Evolutionary conservation across 2,329 filamentous ascomycete genomes (phyloP).

Genomic region (Penicillium sp.): DNA sequence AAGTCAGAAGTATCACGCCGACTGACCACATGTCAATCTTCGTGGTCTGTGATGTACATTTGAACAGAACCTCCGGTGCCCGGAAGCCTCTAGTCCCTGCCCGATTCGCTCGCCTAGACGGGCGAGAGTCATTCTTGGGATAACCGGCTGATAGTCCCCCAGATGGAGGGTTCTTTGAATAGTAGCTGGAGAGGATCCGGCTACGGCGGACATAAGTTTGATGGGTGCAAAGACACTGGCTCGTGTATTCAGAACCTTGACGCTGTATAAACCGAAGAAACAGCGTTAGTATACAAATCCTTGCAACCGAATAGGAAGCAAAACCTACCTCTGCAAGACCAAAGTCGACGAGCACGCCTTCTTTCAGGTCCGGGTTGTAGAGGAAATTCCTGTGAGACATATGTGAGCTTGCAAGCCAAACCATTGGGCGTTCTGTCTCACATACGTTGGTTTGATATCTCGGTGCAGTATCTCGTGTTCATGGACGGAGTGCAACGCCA

Average conservation of each 20-base stretch:
- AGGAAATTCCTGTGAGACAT: constrained; percentile 67
- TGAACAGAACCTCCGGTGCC: constrained; percentile 92
- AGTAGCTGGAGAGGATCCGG: constrained; percentile 57
- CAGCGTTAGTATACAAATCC: neutral
- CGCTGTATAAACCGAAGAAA: constrained; percentile 38
- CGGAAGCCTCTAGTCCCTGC: constrained; percentile 94
- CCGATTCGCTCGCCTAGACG: constrained; percentile 85
- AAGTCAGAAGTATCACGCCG: constrained; percentile 94
- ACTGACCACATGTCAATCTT: constrained; percentile 97
- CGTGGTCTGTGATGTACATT: constrained; percentile 91
- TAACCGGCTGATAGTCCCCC: constrained; percentile 62
- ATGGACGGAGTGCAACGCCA: constrained; percentile 80
- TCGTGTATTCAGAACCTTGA: constrained; percentile 52
- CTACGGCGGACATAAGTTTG: constrained; percentile 59
- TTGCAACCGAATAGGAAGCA: neutral
- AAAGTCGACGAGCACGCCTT: constrained; percentile 96
- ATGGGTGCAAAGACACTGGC: constrained; percentile 74
- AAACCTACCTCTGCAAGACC: constrained; percentile 74
- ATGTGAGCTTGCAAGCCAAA: constrained; percentile 2
- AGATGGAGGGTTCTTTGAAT: constrained; percentile 50
- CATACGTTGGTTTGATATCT: constrained; percentile 87
- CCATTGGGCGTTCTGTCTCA: neutral
- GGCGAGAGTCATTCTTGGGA: constrained; percentile 84
- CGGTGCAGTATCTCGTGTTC: constrained; percentile 81
- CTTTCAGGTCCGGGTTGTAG: constrained; percentile 72